Evolutionary conservation across 2,329 filamentous ascomycete species (phyloP).

Genomic region (Thermothelomyces thermophilus): DNA sequence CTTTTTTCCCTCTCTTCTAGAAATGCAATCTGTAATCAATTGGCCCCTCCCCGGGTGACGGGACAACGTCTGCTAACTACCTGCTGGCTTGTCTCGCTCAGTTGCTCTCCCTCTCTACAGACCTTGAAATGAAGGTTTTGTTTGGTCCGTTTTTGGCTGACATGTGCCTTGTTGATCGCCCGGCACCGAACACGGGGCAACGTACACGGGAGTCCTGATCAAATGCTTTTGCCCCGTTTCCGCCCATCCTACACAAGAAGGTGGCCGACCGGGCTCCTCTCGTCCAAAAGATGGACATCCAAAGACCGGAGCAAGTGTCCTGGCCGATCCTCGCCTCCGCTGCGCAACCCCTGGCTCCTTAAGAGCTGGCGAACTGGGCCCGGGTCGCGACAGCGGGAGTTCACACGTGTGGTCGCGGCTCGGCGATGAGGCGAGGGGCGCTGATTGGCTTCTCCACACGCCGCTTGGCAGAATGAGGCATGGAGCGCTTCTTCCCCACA

Average conservation of each 20-base stretch:
- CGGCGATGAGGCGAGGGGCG: constrained; percentile 3
- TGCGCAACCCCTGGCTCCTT: constrained; percentile 2
- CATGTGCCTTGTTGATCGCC: constrained; percentile 1
- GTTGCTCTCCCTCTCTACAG: background rate
- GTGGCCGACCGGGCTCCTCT: too few species aligned
- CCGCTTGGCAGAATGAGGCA: constrained; percentile 6
- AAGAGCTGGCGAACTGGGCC: background rate
- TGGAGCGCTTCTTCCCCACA: background rate
- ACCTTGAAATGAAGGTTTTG: too few species aligned
- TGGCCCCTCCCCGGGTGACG: background rate
- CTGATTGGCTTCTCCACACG: constrained; percentile 20
- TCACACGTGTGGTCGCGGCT: constrained; percentile 15
- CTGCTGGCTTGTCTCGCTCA: too few species aligned
- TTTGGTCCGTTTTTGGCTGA: background rate
- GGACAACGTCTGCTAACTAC: too few species aligned
- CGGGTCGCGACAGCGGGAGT: constrained; percentile 1
- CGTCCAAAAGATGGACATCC: background rate
- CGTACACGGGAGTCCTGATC: constrained; percentile 7
- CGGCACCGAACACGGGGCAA: background rate
- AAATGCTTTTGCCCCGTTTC: background rate
- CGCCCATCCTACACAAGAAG: background rate
- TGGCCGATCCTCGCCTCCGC: constrained; percentile 8
- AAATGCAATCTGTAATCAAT: background rate
- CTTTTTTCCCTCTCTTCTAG: background rate
- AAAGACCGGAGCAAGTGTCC: background rate